Evolutionary conservation across 2,329 filamentous ascomycete genomes (phyloP), one percentile per base, ranked within the genome.

Genomic region (Aspergillus fumigatus): DNA sequence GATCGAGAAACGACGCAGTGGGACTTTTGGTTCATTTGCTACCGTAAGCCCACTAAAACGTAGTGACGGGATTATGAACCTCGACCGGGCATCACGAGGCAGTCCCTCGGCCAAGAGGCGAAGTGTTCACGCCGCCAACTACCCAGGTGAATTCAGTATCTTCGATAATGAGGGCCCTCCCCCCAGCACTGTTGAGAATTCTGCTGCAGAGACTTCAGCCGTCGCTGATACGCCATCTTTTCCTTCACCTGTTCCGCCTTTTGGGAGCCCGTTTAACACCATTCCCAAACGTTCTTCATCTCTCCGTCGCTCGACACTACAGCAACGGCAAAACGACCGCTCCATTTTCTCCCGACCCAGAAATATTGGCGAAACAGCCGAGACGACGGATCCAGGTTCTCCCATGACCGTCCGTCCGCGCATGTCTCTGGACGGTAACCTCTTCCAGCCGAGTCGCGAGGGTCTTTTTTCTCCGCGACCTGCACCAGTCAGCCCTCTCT

Each of bases 91-190:
- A 27, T 88, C 83, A 65, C 80, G 89, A 55, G 89, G 89, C 64
- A 97, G 90, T 68, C 93, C 94, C 0, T 89, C 93, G 58, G 90
- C 92, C 49, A 97, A 97, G 79, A 84, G 94, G 62, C 86, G 94
- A 67, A 97, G 92, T 74, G 76, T 96, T 65, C 90, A 96, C 71
- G 88, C 88, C 47, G 80, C 87, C n/a, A 84, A 77, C 63, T 79
- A 87, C 60, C 80, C 81, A 48, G 72, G 78, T 26, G 82, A 86
- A 63, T 88, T 90, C 69, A 91, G 86, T 70, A 85, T 96, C 35
- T 96, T 96, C 70, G 90, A 92, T 55, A 71, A 67, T 48, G 69
- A 73, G 45, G 62, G 66, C 45, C 40, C 51, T 52, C 62, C 61
- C 21, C 10, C 43, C 51, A 64, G 52, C 56, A 67, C 59, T 56